A percentile compares a stretch with the other conserved stretches of the same genome.
These are phyloP conservation scores for Aspergillus niger DNA, from an alignment of 2,329 filamentous ascomycete species.

Conservation along the genomic window DNA sequence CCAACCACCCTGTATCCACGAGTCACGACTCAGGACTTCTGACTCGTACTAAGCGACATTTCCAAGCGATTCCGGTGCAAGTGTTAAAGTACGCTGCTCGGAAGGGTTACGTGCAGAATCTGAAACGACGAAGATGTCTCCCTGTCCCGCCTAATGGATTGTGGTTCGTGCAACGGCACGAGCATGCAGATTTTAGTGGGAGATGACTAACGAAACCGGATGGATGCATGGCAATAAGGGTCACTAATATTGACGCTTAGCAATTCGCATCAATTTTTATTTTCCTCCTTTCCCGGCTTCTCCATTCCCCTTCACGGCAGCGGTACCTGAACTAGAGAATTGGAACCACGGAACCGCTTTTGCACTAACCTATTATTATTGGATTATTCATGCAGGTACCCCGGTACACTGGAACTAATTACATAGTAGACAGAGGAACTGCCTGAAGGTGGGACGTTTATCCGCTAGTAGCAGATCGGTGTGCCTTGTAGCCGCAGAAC, in stretches of 20 bases:
- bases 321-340: not conserved
- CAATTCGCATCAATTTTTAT: not conserved
- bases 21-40: not conserved
- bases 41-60: constrained; percentile 1
- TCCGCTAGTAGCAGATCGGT: constrained; percentile 5
- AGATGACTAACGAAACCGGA: not conserved
- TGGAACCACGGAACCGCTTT: not conserved
- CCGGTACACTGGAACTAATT: not conserved
- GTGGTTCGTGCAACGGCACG: not conserved
- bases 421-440: not conserved
- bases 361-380: constrained; percentile 5
- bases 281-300: not conserved
- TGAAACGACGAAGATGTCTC: constrained; percentile 16
- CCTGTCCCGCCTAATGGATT: not conserved
- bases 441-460: not conserved
- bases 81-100: constrained; percentile 2
- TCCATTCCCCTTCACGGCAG: not conserved
- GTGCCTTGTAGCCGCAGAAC: not conserved
- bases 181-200: not conserved
- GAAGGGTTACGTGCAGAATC: constrained; percentile 18
- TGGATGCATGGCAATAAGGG: not conserved
- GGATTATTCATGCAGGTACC: constrained; percentile 3
- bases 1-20: not conserved
- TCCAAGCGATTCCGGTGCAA: not conserved
- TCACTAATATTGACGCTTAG: not conserved